These are phyloP conservation scores for Leccinum longicurvipes DNA, from an alignment of 768 basidiomycete species.

Conservation along the genomic window DNA sequence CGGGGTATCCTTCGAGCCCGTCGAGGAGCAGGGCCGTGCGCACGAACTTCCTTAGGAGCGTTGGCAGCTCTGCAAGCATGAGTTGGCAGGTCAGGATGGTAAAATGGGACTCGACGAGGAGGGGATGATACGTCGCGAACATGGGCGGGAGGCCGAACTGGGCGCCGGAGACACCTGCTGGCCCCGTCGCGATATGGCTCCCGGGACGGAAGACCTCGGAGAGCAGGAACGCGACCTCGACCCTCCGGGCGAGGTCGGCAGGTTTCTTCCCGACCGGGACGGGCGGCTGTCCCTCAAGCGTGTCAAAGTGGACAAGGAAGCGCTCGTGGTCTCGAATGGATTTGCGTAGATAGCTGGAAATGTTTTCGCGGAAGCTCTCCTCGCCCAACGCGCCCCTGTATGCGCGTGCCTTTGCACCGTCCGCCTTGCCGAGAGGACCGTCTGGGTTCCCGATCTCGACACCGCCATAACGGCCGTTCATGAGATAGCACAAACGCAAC, in stretches of 20 bases:
- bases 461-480: slow-evolving; percentile 76
- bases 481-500: slow-evolving; percentile 71
- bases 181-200: slow-evolving; percentile 36
- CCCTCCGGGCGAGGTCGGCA: slow-evolving; percentile 46
- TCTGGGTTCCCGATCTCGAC: slow-evolving; percentile 81
- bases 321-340: slow-evolving; percentile 81
- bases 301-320: slow-evolving; percentile 81
- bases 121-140: slow-evolving; percentile 88
- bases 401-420: slow-evolving; percentile 57
- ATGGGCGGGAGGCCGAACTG: slow-evolving; percentile 42
- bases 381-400: slow-evolving; percentile 62
- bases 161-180: slow-evolving; percentile 38
- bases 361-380: slow-evolving; percentile 54
- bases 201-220: slow-evolving; percentile 68
- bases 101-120: slow-evolving; percentile 85
- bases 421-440: slow-evolving; percentile 63
- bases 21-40: slow-evolving; percentile 69
- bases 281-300: slow-evolving; percentile 46
- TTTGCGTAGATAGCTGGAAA: slow-evolving; percentile 62
- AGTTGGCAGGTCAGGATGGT: slow-evolving; percentile 71
- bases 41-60: slow-evolving; percentile 60
- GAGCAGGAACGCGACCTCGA: slow-evolving; percentile 66
- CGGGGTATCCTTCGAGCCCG: slow-evolving; percentile 82
- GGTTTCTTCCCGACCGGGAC: slow-evolving; percentile 13
- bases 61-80: slow-evolving; percentile 72